Conservation (phyloP, 257 asterid species). For the Lycium barbarum region DNA sequence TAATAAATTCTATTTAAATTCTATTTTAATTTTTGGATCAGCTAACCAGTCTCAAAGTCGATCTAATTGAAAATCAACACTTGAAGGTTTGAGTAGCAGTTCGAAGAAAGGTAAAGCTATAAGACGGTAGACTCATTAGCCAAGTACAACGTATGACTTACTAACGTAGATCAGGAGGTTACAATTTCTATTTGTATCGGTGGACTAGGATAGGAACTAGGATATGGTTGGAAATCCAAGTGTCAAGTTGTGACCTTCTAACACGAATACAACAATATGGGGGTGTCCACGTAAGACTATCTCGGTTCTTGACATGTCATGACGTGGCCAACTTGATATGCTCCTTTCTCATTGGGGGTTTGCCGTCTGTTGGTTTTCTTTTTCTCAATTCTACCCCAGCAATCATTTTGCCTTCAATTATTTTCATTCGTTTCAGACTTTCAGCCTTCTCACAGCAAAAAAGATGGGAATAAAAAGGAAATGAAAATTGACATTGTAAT, state of each 20-base stretch:
- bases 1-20: no score
- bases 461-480: no score
- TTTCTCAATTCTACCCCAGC: slow-evolving; percentile 30
- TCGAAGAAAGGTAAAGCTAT: no score
- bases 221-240: slow-evolving; percentile 50
- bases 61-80: no score
- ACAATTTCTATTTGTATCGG: neutral
- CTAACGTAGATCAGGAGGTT: neutral
- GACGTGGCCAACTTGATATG: slow-evolving; percentile 36
- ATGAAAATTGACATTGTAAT: neutral
- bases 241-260: slow-evolving; percentile 37
- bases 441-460: slow-evolving; percentile 20
- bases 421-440: slow-evolving; percentile 36
- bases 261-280: neutral
- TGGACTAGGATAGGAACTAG: slow-evolving; percentile 1
- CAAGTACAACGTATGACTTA: neutral
- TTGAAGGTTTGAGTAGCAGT: no score
- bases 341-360: slow-evolving; percentile 8
- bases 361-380: slow-evolving; percentile 26
- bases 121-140: neutral
- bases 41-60: no score
- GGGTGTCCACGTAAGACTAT: slow-evolving; percentile 37
- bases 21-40: no score
- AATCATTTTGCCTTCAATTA: slow-evolving; percentile 42
- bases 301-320: slow-evolving; percentile 29